Evolutionary conservation across 2,329 filamentous ascomycete species (phyloP).

Genomic region (Curvularia hawaiiensis): DNA sequence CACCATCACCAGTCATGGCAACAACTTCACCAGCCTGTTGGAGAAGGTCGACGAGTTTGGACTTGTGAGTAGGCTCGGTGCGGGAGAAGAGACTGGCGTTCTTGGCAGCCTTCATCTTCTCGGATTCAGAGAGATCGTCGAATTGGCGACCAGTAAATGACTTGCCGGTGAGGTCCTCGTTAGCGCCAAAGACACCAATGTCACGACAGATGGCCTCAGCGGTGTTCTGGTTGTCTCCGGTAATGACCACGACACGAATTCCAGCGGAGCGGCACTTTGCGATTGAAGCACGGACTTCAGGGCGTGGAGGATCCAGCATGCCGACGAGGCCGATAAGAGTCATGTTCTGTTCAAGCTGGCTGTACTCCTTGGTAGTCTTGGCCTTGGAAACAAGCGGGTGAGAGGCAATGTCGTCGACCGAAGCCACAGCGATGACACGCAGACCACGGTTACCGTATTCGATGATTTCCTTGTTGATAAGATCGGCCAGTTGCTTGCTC

Average conservation of each 20-base stretch:
- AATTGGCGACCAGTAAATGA: slow-evolving; percentile 96
- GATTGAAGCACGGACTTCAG: slow-evolving; percentile 87
- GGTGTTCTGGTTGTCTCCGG: slow-evolving; percentile 96
- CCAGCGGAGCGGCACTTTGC: slow-evolving; percentile 88
- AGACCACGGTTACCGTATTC: slow-evolving; percentile 92
- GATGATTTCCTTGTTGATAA: slow-evolving; percentile 79
- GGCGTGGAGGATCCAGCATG: slow-evolving; percentile 95
- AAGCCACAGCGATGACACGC: slow-evolving; percentile 92
- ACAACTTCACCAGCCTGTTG: slow-evolving; percentile 94
- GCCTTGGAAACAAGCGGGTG: slow-evolving; percentile 74
- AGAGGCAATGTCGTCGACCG: slow-evolving; percentile 73
- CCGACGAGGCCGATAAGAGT: slow-evolving; percentile 91
- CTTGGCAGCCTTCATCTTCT: slow-evolving; percentile 84
- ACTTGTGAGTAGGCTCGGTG: slow-evolving; percentile 95
- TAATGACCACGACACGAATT: slow-evolving; percentile 97
- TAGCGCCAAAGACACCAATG: slow-evolving; percentile 86
- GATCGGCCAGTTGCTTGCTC: slow-evolving; percentile 68
- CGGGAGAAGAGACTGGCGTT: slow-evolving; percentile 91
- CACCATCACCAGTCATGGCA: slow-evolving; percentile 98
- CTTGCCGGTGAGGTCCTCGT: slow-evolving; percentile 86
- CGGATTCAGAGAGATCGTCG: slow-evolving; percentile 76
- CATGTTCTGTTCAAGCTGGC: slow-evolving; percentile 88
- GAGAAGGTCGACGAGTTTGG: slow-evolving; percentile 94
- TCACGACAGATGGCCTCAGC: slow-evolving; percentile 97
- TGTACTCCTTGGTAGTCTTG: slow-evolving; percentile 82